These are phyloP conservation scores for Metrosideros polymorpha DNA, from an alignment of 441 rosid genomes.

Conservation along the genomic window DNA sequence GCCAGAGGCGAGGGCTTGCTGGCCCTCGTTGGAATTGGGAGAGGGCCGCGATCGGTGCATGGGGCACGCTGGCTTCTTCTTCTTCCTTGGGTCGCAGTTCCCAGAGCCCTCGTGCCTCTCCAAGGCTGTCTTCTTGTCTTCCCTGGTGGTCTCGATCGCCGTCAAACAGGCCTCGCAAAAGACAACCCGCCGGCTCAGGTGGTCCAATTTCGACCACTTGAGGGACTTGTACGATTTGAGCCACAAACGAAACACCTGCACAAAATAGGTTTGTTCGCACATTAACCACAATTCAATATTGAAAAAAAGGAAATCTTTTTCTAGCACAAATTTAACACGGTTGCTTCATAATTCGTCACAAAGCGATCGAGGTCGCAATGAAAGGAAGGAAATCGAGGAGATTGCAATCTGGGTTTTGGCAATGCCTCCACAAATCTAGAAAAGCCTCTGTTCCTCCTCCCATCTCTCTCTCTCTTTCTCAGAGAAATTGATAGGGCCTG, in stretches of 20 bases:
- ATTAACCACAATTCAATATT: not conserved
- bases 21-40: too few species aligned
- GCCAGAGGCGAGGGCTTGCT: too few species aligned
- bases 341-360: too few species aligned
- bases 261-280: not conserved
- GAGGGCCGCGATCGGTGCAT: too few species aligned
- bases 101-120: conserved; percentile 50
- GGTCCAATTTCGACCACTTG: conserved; percentile 47
- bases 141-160: conserved; percentile 58
- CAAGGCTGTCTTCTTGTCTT: conserved; percentile 30
- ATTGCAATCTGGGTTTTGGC: conserved; percentile 45
- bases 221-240: conserved; percentile 62
- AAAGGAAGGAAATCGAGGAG: conserved; percentile 65
- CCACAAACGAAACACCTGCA: conserved; percentile 55
- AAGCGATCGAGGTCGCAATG: not conserved
- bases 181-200: conserved; percentile 47
- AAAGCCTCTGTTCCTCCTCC: conserved; percentile 69
- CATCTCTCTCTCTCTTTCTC: conserved; percentile 18
- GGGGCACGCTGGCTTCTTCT: conserved; percentile 55
- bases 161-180: conserved; percentile 58
- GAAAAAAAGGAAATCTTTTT: not conserved
- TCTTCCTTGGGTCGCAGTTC: conserved; percentile 39
- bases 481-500: not conserved
- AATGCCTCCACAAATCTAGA: conserved; percentile 46
- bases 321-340: too few species aligned